A percentile compares a stretch with the other conserved stretches of the same genome.
These are phyloP conservation scores for Plantago lanceolata DNA, from an alignment of 305 asterid genomes.

Conservation along the genomic window DNA sequence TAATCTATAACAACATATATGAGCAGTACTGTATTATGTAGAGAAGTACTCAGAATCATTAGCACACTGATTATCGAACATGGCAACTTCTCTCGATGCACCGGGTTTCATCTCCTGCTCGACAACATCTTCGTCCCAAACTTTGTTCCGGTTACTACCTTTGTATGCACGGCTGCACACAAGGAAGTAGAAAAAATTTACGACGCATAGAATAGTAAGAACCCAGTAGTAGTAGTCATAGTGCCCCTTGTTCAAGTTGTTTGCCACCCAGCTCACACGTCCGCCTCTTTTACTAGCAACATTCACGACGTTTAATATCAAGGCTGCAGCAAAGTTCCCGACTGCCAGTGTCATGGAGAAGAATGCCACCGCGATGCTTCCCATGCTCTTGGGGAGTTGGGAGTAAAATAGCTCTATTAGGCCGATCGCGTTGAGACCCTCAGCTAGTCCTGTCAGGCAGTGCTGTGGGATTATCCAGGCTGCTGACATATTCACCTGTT, in stretches of 20 bases:
- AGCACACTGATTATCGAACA: slow-evolving; percentile 15
- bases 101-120: slow-evolving; percentile 15
- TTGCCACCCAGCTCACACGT: slow-evolving; percentile 55
- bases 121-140: slow-evolving; percentile 31
- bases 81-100: slow-evolving; percentile 13
- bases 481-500: slow-evolving; percentile 54
- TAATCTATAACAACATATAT: too few species aligned
- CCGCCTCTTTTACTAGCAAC: slow-evolving; percentile 35
- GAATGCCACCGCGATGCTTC: slow-evolving; percentile 58
- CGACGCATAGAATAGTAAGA: slow-evolving; percentile 35
- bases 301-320: slow-evolving; percentile 39
- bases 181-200: slow-evolving; percentile 43
- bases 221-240: slow-evolving; percentile 76
- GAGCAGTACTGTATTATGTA: not conserved
- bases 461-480: slow-evolving; percentile 62
- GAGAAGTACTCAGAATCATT: slow-evolving; percentile 23
- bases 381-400: slow-evolving; percentile 63
- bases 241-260: slow-evolving; percentile 57
- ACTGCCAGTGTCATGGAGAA: slow-evolving; percentile 45
- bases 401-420: slow-evolving; percentile 59
- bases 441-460: slow-evolving; percentile 46
- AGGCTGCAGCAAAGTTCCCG: slow-evolving; percentile 48
- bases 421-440: slow-evolving; percentile 66
- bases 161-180: slow-evolving; percentile 33
- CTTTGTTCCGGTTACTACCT: slow-evolving; percentile 25